Evolutionary conservation across 73 alveolate genomes (phyloP).

Genomic region (Uronychia setigera): DNA sequence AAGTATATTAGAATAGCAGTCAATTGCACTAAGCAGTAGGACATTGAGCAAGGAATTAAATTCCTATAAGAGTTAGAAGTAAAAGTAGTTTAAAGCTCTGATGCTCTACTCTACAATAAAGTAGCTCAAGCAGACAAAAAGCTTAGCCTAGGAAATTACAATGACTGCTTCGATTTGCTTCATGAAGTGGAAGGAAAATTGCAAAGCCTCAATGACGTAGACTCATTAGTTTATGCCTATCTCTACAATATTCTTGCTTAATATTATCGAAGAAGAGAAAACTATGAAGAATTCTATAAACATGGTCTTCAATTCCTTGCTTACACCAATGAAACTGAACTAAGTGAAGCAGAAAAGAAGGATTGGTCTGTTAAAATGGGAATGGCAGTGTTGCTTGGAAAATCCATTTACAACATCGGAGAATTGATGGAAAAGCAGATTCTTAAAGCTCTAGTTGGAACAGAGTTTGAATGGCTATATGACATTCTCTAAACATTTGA

Average conservation of each 20-base stretch:
- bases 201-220: conserved; percentile 53
- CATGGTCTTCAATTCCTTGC: conserved; percentile 65
- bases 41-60: conserved; percentile 44
- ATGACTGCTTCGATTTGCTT: conserved; percentile 56
- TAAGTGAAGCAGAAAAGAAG: conserved; percentile 45
- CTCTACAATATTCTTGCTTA: conserved; percentile 47
- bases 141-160: conserved; percentile 49
- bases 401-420: conserved; percentile 62
- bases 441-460: conserved; percentile 43
- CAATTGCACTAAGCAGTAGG: conserved; percentile 21
- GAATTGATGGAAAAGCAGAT: conserved; percentile 68
- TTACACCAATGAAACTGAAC: conserved; percentile 55
- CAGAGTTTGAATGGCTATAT: conserved; percentile 68
- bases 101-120: conserved; percentile 30
- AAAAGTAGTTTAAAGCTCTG: conserved; percentile 41
- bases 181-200: conserved; percentile 45
- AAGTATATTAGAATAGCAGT: conserved; percentile 33
- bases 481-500: conserved; percentile 52
- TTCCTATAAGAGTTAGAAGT: conserved; percentile 36
- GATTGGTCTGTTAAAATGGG: conserved; percentile 64
- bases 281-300: conserved; percentile 61
- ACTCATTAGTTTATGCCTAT: conserved; percentile 51
- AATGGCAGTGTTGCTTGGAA: conserved; percentile 61
- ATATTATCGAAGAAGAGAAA: conserved; percentile 56
- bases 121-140: conserved; percentile 62